Evolutionary conservation across 495 filamentous ascomycete genomes (phyloP), one percentile per base, ranked within the genome.

Genomic region (Podospora tetraspora): DNA sequence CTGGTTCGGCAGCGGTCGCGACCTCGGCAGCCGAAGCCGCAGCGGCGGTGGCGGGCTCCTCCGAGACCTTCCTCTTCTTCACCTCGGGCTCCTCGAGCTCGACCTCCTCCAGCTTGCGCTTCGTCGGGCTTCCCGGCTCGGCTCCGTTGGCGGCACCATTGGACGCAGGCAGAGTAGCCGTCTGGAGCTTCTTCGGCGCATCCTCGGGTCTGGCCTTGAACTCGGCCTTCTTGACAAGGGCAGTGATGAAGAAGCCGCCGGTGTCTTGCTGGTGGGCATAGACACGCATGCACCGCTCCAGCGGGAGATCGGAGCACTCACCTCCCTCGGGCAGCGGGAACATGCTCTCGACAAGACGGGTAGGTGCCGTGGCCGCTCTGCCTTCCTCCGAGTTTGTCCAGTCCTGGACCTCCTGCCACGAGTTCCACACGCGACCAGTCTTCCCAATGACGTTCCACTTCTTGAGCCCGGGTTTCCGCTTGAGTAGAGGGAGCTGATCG

Each of bases 241-340:
- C 92, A 0, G 93, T 87, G 74, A 99, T 97, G 81, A 98, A 99
- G 84, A 99, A 99, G 25, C 89, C 93, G 66, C 95, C 95, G 57
- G 95, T 98, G 73, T 99, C 92, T 78, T 98, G 96, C 69, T 92
- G 83, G 77, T 99, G 94, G 27, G 93, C 90, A 75, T 99, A 99
- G 16, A 99, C 85, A 67, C 95, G 86, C 85, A 97, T 92, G 78
- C 93, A 96, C 57, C 90, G 86, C 69, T 97, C 91, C 0, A 97
- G 84, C 6, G 92, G 92, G n/a, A 97, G 81, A 23, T 78, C 74
- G 21, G 78, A 79, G 63, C 79, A 79, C 63, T 85, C 84, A 62
- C 83, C 86, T 23, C 74, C 76, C 2, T 91, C 90, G 13, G 82
- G 71, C 21, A 73, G 73, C 3, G 96, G 85, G 78, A 98, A 98